Evolutionary conservation across 2,329 filamentous ascomycete species (phyloP).

Genomic region (Diaporthe batatas): DNA sequence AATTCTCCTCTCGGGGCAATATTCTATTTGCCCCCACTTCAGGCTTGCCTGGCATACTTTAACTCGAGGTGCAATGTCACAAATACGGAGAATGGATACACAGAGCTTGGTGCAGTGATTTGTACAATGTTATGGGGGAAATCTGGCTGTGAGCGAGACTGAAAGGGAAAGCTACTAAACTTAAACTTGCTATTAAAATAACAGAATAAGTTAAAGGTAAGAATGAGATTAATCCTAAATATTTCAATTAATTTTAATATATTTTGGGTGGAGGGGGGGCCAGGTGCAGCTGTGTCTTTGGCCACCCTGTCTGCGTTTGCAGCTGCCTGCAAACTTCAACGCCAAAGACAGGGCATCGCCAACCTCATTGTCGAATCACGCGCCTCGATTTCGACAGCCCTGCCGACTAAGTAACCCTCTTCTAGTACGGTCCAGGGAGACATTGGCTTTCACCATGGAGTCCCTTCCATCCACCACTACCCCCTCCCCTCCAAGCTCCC

Average conservation of each 20-base stretch:
- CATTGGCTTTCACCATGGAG: background rate
- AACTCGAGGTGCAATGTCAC: background rate
- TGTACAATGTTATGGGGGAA: background rate
- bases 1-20: background rate
- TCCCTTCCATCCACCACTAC: background rate
- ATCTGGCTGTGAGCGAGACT: background rate
- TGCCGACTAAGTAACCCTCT: background rate
- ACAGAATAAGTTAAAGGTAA: too few species aligned
- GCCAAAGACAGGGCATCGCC: constrained; percentile 1
- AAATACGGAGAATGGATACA: background rate
- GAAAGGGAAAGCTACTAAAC: too few species aligned
- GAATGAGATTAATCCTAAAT: too few species aligned
- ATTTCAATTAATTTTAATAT: too few species aligned
- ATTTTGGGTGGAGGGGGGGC: background rate
- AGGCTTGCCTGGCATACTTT: background rate
- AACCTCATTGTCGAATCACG: constrained; percentile 15
- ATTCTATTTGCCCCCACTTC: background rate
- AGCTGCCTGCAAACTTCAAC: background rate
- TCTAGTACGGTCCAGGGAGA: background rate
- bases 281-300: background rate
- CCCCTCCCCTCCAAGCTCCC: background rate
- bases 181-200: too few species aligned
- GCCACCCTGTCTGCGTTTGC: background rate
- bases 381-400: background rate
- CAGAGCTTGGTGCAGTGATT: background rate